Evolutionary conservation across 768 basidiomycete species (phyloP), one percentile per base, ranked within the genome.

Genomic region (Sarcomyxa edulis): DNA sequence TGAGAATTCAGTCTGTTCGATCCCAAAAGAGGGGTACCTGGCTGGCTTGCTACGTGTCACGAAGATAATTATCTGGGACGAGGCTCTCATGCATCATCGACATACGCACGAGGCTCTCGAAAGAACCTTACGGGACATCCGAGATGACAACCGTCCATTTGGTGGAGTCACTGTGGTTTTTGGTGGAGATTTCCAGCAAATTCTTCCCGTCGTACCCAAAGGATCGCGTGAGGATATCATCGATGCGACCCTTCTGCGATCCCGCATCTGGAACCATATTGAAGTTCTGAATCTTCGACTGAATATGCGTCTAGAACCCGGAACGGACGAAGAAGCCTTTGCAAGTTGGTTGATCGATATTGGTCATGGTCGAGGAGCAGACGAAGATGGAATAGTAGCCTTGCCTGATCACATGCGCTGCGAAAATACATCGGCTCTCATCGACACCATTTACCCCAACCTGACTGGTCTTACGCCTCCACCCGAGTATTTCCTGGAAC

Each of bases 171-270:
- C 64, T 19, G 47, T 70, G 0, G 38, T 76, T 2, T 69, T 74
- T 59, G 69, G 67, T 35, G 74, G 71, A 1, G 71, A 76, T 46
- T 74, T 68, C 36, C 57, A 58, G 5, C 74, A 74, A 43, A 71
- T 50, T 1, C 55, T 75, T 0, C 72, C 71, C 27, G 65, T 76
- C 0, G 52, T 76, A 7, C 48, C 39, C 0, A 47, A 57, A 43
- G 71, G 69, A 0, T 50, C 55, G 4, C 37, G 60, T 25, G 52
- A 53, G 25, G 54, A 70, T 7, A 68, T 71, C 50, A 53, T 72
- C 3, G 43, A 32, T 42, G 63, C 64, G 1, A 54, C 53, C 4
- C 45, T 74, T 0, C 53, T 49, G 14, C 34, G 49, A 6, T 73
- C 68, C 14, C 19, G 45, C 8, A 48, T 76, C 0, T 76, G 74